phyloP scores from a whole-genome alignment of 371 early-diverging fungal genomes.

The Mucor sp. region DNA sequence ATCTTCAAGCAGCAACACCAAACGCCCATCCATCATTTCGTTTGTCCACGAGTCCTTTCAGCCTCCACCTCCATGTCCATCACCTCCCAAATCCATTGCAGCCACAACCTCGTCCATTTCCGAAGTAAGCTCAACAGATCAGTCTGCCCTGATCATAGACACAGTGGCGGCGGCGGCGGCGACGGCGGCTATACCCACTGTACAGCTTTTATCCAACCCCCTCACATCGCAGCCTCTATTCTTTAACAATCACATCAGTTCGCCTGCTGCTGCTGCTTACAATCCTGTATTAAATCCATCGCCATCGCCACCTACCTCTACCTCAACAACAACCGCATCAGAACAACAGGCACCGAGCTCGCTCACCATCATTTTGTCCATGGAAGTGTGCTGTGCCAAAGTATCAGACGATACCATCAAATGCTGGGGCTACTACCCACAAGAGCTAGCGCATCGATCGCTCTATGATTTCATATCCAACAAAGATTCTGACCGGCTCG shows the following conservation, averaged over 20 bases:
- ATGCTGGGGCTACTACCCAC: slow-evolving; percentile 60
- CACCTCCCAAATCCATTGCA: neutral
- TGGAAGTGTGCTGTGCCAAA: slow-evolving; percentile 60
- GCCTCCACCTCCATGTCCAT: neutral
- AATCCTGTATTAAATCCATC: neutral
- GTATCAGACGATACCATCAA: slow-evolving; percentile 58
- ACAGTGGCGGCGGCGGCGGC: neutral
- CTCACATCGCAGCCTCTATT: neutral
- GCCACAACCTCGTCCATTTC: neutral
- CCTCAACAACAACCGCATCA: neutral
- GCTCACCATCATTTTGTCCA: slow-evolving; percentile 48
- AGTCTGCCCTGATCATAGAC: neutral
- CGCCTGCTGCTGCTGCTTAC: neutral
- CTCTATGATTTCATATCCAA: slow-evolving; percentile 55
- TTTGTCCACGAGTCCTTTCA: slow-evolving; percentile 27
- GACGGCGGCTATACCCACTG: neutral
- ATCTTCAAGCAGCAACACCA: neutral
- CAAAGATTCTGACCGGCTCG: slow-evolving; percentile 47
- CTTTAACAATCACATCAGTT: neutral
- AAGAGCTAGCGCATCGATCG: slow-evolving; percentile 60
- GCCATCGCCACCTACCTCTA: neutral
- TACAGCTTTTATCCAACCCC: neutral
- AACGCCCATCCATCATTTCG: slow-evolving; percentile 14
- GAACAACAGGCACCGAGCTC: neutral
- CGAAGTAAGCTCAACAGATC: neutral